Evolutionary conservation across 2,329 filamentous ascomycete species (phyloP).

Genomic region (Curvularia verruculosa): DNA sequence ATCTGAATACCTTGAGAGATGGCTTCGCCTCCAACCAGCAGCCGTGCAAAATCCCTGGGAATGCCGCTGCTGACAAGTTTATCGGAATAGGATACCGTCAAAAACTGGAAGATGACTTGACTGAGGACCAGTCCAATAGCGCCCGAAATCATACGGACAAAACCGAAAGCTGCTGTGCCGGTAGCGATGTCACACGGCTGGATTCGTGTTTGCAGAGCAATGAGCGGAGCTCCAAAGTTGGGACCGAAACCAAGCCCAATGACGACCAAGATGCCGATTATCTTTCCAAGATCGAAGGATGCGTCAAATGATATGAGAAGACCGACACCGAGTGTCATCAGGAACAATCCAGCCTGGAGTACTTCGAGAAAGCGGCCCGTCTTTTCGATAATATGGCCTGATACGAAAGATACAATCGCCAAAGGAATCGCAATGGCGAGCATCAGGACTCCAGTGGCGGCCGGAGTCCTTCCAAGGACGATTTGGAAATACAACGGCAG

Average conservation of each 20-base stretch:
- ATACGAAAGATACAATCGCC: constrained; percentile 53
- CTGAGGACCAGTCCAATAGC: constrained; percentile 58
- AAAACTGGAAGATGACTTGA: constrained; percentile 59
- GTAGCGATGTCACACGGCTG: constrained; percentile 58
- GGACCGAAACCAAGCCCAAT: constrained; percentile 59
- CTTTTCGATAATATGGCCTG: constrained; percentile 55
- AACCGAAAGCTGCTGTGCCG: constrained; percentile 59
- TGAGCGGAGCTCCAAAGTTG: constrained; percentile 62
- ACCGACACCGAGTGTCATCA: constrained; percentile 46
- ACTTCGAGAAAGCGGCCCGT: constrained; percentile 51
- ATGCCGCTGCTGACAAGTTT: constrained; percentile 31
- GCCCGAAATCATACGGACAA: constrained; percentile 54
- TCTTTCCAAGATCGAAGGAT: constrained; percentile 27
- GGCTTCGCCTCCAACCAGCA: constrained; percentile 39
- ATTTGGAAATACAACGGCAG: constrained; percentile 77
- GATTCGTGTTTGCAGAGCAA: constrained; percentile 64
- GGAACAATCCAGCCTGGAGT: constrained; percentile 37
- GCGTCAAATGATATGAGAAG: constrained; percentile 37
- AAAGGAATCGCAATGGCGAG: constrained; percentile 62
- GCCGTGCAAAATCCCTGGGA: constrained; percentile 23
- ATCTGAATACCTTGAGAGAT: constrained; percentile 40
- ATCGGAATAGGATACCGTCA: constrained; percentile 59
- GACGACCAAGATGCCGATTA: constrained; percentile 58
- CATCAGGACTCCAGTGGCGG: constrained; percentile 64
- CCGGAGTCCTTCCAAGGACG: constrained; percentile 64